phyloP scores from a whole-genome alignment of 305 asterid genomes.

The Withania somnifera region DNA sequence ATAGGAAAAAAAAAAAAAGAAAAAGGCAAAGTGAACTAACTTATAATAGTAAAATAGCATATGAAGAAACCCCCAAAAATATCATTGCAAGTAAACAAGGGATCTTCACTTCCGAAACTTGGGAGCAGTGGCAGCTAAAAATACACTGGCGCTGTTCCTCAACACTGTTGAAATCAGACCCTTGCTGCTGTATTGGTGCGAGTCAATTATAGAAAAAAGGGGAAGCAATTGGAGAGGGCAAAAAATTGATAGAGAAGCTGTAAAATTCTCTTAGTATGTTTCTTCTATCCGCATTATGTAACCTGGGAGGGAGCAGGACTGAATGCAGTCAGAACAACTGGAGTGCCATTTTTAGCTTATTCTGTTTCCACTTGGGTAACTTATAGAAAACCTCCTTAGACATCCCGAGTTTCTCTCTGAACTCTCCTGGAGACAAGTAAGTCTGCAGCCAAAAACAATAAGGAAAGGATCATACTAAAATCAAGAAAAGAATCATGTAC shows the following conservation, averaged over 20 bases:
- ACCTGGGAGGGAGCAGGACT: constrained; percentile 11
- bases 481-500: background rate
- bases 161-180: background rate
- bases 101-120: constrained; percentile 1
- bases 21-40: constrained; percentile 10
- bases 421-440: constrained; percentile 67
- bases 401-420: constrained; percentile 88
- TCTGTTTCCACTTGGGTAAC: constrained; percentile 97
- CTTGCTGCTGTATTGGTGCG: background rate
- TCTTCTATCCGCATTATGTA: constrained; percentile 20
- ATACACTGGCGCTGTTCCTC: constrained; percentile 2
- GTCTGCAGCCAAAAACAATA: constrained; percentile 39
- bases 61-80: background rate
- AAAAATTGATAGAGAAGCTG: constrained; percentile 13
- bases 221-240: constrained; percentile 2
- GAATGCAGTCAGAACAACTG: constrained; percentile 51
- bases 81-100: background rate
- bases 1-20: background rate
- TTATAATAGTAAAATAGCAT: background rate
- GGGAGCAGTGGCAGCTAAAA: constrained; percentile 5
- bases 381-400: constrained; percentile 60
- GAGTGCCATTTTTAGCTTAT: constrained; percentile 69
- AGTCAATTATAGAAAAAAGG: background rate
- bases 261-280: constrained; percentile 19
- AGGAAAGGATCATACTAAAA: constrained; percentile 4